These are phyloP conservation scores for Dendrobium catenatum DNA, from an alignment of 106 monocot species.

Conservation along the genomic window DNA sequence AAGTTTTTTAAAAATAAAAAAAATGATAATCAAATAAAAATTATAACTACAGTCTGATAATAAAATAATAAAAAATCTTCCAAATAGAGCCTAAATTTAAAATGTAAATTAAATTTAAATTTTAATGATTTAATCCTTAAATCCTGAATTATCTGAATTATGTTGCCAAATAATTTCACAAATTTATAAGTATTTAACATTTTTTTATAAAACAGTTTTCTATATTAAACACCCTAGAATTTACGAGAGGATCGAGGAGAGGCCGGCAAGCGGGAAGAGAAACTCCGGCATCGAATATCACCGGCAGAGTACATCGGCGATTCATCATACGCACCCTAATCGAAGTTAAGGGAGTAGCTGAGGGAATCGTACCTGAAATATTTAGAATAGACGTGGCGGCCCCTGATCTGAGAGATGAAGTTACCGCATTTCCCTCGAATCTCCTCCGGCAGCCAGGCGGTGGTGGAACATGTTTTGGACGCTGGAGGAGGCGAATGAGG, in stretches of 20 bases:
- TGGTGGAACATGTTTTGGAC: slow-evolving; percentile 7
- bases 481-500: neutral
- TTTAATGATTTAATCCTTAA: too few species aligned
- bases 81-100: too few species aligned
- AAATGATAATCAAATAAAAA: too few species aligned
- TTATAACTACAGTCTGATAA: too few species aligned
- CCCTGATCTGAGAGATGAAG: neutral
- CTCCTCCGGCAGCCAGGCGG: slow-evolving; percentile 19
- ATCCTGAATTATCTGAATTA: too few species aligned
- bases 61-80: too few species aligned
- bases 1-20: too few species aligned
- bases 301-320: neutral
- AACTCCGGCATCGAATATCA: neutral
- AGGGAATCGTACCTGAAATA: slow-evolving; percentile 30
- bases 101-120: too few species aligned
- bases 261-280: neutral
- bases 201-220: too few species aligned
- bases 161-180: too few species aligned
- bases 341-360: slow-evolving; percentile 38
- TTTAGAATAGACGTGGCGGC: slow-evolving; percentile 24
- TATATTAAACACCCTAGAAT: too few species aligned
- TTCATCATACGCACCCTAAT: slow-evolving; percentile 18
- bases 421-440: slow-evolving; percentile 7
- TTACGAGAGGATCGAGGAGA: neutral
- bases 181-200: too few species aligned